Evolutionary conservation across 1,284 basidiomycete species (phyloP), one percentile per base, ranked within the genome.

Genomic region (Tremellales sp.): DNA sequence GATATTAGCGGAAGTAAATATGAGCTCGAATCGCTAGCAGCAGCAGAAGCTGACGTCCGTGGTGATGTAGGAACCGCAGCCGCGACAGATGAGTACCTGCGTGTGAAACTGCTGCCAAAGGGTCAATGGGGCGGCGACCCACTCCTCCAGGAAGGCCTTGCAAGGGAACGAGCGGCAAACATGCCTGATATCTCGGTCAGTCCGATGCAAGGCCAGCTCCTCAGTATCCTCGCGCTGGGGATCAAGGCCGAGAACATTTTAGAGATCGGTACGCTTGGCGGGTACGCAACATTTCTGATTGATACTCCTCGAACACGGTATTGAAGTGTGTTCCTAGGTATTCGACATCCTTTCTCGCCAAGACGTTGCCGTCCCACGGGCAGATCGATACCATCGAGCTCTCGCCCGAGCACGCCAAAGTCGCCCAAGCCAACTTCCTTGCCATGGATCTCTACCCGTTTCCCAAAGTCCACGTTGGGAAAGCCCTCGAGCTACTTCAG

Each of bases 381-480:
- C 60, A 60, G 45, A 60, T 71, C 33, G 69, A 71, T 54, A 70
- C 67, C 6, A 57, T 71, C 33, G 67, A 70, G 43, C 40, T 56
- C 21, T 56, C 51, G 10, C 54, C 56, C 0, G 40, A 40, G 3
- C 63, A 71, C 48, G 66, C 69, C 7, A 39, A 55, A 36, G 41
- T 66, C 14, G 65, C 69, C 3, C 52, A 63, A 27, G 41, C 57
- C 28, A 67, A 65, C 45, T 70, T 67, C 42, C 43, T 68, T 25
- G 61, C 61, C 28, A 42, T 58, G 13, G 67, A 67, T 45, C 56
- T 68, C 13, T 65, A 48, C 48, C 66, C 66, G 4, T 67, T 70
- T 53, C 67, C 67, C 3, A 64, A 53, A 19, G 54, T 66, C 18
- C 62, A 69, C 45, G 44, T 67, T 10, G 65, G 63, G 12, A 46